Evolutionary conservation across 2,329 filamentous ascomycete species (phyloP).

Genomic region (Xylaria digitata): DNA sequence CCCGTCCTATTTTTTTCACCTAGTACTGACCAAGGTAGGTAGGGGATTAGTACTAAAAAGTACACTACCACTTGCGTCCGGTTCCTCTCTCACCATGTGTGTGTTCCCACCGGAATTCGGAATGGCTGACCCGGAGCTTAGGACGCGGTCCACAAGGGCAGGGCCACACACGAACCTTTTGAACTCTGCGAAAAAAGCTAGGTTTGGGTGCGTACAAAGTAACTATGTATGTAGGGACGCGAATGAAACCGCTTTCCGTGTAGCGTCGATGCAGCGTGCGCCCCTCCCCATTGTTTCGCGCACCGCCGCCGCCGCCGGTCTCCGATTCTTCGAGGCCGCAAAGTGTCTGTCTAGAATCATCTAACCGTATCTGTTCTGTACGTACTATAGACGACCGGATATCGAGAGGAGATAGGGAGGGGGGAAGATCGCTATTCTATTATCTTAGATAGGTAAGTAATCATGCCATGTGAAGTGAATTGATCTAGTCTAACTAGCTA

Average conservation of each 20-base stretch:
- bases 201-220: constrained; percentile 9
- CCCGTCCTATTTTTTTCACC: background rate
- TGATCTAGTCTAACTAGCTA: constrained; percentile 1
- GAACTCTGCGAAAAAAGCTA: constrained; percentile 9
- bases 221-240: background rate
- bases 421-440: constrained; percentile 4
- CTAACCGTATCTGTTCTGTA: background rate
- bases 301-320: constrained; percentile 27
- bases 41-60: background rate
- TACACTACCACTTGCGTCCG: constrained; percentile 6
- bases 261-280: constrained; percentile 28
- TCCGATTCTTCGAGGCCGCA: constrained; percentile 13
- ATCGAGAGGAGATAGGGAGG: constrained; percentile 11
- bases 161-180: constrained; percentile 1
- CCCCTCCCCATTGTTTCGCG: background rate
- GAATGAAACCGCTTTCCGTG: constrained; percentile 28
- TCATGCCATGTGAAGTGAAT: background rate
- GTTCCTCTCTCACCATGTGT: constrained; percentile 18
- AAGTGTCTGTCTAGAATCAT: background rate
- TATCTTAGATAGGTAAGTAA: background rate
- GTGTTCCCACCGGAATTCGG: constrained; percentile 30
- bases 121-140: constrained; percentile 32
- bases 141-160: constrained; percentile 20
- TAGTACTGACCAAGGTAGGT: background rate
- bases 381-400: constrained; percentile 8